Conservation (phyloP, 148 eudicot species). For the Rhododendron ovatum region DNA sequence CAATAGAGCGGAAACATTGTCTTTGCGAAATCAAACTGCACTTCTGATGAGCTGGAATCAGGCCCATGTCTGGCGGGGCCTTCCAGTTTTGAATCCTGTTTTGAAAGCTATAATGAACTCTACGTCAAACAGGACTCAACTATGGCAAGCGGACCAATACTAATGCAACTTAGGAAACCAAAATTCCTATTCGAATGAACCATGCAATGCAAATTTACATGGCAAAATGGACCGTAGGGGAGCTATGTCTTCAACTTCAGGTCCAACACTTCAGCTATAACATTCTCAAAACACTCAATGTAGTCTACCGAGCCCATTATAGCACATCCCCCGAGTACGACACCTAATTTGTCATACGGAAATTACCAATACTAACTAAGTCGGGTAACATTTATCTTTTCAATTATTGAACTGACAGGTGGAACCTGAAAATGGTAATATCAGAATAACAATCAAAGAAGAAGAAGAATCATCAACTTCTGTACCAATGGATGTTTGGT, state of each 20-base stretch:
- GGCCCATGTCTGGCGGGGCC: background rate
- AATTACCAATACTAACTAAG: background rate
- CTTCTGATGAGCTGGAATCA: background rate
- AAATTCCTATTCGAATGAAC: background rate
- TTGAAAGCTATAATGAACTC: background rate
- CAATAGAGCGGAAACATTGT: background rate
- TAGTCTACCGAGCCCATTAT: background rate
- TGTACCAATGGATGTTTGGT: background rate
- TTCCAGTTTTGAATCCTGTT: background rate
- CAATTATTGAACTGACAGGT: background rate
- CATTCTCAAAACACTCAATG: background rate
- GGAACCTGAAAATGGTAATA: background rate
- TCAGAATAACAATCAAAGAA: background rate
- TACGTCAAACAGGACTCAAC: background rate
- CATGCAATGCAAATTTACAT: background rate
- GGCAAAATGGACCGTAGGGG: background rate
- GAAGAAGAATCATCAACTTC: background rate
- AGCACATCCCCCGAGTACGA: background rate
- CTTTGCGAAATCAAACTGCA: background rate
- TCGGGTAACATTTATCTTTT: background rate
- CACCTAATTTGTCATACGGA: background rate
- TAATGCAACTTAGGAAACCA: background rate
- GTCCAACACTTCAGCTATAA: background rate
- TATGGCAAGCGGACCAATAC: background rate
- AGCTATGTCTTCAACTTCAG: background rate